Evolutionary conservation across 352 stramenopile species (phyloP).

Genomic region (Plasmopara muralis): DNA sequence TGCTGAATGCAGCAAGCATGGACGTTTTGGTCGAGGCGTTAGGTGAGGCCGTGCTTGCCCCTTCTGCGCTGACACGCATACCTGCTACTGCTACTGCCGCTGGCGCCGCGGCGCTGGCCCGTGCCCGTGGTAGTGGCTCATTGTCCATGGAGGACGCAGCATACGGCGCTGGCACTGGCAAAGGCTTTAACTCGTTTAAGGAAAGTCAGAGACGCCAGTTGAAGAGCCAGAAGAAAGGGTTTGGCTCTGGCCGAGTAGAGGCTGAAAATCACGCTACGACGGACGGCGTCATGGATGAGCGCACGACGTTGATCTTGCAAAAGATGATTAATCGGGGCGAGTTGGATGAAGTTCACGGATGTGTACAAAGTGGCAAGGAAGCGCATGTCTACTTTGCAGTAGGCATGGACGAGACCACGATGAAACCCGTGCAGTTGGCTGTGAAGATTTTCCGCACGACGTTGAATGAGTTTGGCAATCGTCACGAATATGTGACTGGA

Average conservation of each 20-base stretch:
- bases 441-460: conserved; percentile 86
- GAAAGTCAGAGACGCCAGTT: conserved; percentile 45
- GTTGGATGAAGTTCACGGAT: conserved; percentile 66
- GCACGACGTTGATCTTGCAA: conserved; percentile 59
- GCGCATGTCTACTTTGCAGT: conserved; percentile 72
- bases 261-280: conserved; percentile 46
- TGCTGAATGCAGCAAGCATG: conserved; percentile 41
- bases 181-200: conserved; percentile 49
- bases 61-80: conserved; percentile 22
- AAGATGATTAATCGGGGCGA: conserved; percentile 69
- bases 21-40: conserved; percentile 10
- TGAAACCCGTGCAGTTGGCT: conserved; percentile 33
- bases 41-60: conserved; percentile 7
- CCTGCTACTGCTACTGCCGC: conserved; percentile 13
- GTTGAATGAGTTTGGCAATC: conserved; percentile 75
- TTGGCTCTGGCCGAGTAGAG: conserved; percentile 39
- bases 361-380: conserved; percentile 78
- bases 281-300: conserved; percentile 72
- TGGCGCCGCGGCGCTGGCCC: conserved; percentile 15
- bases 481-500: conserved; percentile 76
- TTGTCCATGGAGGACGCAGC: conserved; percentile 36
- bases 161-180: conserved; percentile 30
- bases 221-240: conserved; percentile 59
- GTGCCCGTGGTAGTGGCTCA: conserved; percentile 19
- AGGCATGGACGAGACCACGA: conserved; percentile 41